Conservation (phyloP, 2,329 filamentous ascomycete genomes). For the Trichophyton schoenleinii region DNA sequence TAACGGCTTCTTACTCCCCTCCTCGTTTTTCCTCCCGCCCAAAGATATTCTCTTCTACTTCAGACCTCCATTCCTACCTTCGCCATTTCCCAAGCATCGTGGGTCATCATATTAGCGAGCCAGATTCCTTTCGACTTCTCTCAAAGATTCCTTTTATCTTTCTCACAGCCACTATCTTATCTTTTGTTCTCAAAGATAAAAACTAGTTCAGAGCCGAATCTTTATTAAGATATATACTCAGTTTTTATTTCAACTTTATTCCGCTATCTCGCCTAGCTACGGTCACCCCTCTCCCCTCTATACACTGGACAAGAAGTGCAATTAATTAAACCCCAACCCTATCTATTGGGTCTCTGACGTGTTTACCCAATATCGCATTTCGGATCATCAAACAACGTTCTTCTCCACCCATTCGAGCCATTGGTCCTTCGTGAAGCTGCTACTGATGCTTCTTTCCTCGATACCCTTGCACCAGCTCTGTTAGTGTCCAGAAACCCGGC, state of each 20-base stretch:
- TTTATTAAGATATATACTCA: not conserved
- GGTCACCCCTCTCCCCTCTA: not conserved
- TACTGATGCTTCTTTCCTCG: slow-evolving; percentile 65
- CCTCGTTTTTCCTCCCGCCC: not conserved
- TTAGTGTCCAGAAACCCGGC: slow-evolving; percentile 12
- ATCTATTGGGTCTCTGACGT: not conserved
- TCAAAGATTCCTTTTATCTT: not conserved
- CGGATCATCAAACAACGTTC: slow-evolving; percentile 9
- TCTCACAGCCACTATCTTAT: not conserved
- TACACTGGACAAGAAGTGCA: not conserved
- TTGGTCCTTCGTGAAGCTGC: slow-evolving; percentile 63
- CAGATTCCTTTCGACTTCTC: not conserved
- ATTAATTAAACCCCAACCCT: not conserved
- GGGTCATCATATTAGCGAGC: not conserved
- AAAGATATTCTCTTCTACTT: no score
- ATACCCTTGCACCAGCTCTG: slow-evolving; percentile 39
- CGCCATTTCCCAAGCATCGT: not conserved
- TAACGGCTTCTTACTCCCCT: not conserved
- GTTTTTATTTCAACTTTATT: not conserved
- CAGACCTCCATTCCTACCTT: no score
- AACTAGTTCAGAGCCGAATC: not conserved
- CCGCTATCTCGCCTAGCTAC: not conserved
- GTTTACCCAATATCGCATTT: not conserved
- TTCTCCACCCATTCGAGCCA: slow-evolving; percentile 74
- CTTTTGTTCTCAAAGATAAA: not conserved